Evolutionary conservation across 768 basidiomycete species (phyloP).

Genomic region (Pleurotus ostreatus): DNA sequence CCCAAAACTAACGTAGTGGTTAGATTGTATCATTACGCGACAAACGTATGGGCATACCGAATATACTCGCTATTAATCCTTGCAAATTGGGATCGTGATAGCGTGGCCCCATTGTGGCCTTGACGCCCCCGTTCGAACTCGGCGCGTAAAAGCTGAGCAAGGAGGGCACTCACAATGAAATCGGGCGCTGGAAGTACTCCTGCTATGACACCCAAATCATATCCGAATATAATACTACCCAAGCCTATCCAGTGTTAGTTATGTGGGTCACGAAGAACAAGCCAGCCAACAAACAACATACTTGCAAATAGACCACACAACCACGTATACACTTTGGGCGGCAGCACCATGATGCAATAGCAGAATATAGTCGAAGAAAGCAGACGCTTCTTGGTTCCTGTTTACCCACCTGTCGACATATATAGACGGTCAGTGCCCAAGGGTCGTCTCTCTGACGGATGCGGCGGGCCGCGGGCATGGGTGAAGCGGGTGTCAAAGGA

Average conservation of each 20-base stretch:
- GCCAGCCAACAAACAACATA: constrained; percentile 14
- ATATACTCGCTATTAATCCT: constrained; percentile 38
- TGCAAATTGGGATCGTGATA: constrained; percentile 30
- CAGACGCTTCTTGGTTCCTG: background rate
- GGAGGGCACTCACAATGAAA: constrained; percentile 24
- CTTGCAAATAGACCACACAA: constrained; percentile 49
- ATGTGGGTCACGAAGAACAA: background rate
- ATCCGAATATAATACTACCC: constrained; percentile 44
- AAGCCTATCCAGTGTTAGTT: constrained; percentile 21
- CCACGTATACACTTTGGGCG: constrained; percentile 51
- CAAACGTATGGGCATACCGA: constrained; percentile 21
- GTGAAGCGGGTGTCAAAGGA: background rate
- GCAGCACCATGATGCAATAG: constrained; percentile 24
- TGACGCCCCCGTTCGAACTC: background rate
- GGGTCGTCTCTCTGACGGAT: background rate
- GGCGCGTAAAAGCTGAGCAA: background rate
- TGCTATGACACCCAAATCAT: constrained; percentile 49
- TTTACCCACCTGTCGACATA: background rate
- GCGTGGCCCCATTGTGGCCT: constrained; percentile 32
- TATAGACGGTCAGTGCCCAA: background rate
- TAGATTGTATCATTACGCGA: background rate
- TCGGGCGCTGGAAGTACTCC: constrained; percentile 36
- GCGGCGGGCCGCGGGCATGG: constrained; percentile 1
- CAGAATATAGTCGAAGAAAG: background rate
- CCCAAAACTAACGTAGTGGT: constrained; percentile 26